Conservation (phyloP, 2,329 filamentous ascomycete genomes). For the Xylaria sp. region DNA sequence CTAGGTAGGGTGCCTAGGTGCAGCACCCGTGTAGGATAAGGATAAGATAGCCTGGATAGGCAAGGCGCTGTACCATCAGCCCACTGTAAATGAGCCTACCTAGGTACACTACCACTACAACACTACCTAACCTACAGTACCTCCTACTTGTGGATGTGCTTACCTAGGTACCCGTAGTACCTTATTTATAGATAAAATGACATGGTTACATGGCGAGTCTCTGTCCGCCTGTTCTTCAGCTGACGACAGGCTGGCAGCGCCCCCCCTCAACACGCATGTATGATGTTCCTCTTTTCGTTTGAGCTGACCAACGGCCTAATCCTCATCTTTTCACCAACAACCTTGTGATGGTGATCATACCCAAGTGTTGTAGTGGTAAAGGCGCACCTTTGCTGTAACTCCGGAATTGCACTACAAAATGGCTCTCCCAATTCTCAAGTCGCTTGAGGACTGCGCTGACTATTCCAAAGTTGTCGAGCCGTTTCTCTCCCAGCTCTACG, state of each 20-base stretch:
- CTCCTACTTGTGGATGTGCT: not conserved
- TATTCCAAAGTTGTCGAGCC: constrained; percentile 77
- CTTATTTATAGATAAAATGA: no score
- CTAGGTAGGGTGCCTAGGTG: not conserved
- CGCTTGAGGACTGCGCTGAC: constrained; percentile 76
- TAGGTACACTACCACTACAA: no score
- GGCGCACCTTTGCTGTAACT: not conserved
- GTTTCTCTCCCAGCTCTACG: constrained; percentile 71
- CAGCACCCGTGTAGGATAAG: no score
- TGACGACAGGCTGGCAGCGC: not conserved
- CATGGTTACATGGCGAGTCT: not conserved
- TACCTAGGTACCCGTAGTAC: not conserved
- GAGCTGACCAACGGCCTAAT: not conserved
- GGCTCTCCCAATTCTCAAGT: constrained; percentile 74
- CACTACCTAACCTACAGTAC: not conserved
- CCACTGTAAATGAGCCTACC: no score
- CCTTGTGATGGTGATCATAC: not conserved
- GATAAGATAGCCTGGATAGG: no score
- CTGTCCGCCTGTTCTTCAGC: not conserved
- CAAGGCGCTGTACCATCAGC: no score
- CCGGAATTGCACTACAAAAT: constrained; percentile 47
- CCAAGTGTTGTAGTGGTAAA: not conserved
- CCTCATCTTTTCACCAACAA: not conserved
- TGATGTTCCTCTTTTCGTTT: constrained; percentile 18
- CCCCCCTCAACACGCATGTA: constrained; percentile 7